Conservation (phyloP, 768 basidiomycete species). For the Lactarius pseudohatsudake region DNA sequence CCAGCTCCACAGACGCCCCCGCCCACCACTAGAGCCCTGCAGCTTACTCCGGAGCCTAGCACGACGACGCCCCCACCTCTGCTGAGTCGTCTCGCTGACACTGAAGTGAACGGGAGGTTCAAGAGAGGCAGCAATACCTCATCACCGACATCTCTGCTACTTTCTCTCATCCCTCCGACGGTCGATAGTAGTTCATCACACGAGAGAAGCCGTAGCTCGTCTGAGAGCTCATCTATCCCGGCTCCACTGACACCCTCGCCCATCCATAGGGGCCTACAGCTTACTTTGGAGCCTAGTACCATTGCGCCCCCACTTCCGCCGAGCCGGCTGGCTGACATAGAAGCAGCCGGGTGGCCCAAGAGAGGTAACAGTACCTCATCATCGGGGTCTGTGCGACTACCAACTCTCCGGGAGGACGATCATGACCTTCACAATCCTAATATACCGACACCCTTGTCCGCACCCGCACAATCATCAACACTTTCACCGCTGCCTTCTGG, state of each 20-base stretch:
- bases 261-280: neutral
- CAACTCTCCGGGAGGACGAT: slow-evolving; percentile 15
- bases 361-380: neutral
- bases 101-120: neutral
- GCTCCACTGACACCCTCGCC: neutral
- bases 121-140: neutral
- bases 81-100: neutral
- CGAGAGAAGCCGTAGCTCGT: neutral
- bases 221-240: neutral
- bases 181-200: neutral
- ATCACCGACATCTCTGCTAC: neutral
- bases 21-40: neutral
- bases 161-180: neutral
- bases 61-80: accelerated
- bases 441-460: neutral
- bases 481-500: neutral
- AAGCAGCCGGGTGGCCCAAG: neutral
- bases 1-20: too few species aligned
- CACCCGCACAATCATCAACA: neutral
- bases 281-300: neutral
- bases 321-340: neutral
- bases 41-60: neutral
- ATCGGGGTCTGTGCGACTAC: neutral
- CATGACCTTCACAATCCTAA: neutral
- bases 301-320: too few species aligned